Base-by-base conservation (phyloP, 257 asterid species). In the Catharanthus roseus region DNA sequence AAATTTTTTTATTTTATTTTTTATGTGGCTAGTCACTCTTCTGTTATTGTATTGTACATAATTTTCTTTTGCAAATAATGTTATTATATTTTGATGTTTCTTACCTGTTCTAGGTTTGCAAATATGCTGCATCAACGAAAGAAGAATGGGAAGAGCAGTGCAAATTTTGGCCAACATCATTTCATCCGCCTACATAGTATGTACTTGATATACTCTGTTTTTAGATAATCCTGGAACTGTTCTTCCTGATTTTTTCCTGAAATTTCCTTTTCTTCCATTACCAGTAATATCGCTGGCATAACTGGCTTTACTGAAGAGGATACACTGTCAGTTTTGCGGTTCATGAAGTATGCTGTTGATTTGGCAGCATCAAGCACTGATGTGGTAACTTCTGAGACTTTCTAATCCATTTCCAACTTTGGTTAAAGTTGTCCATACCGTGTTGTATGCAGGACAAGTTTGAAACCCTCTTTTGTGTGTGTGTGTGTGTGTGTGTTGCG, bases 81-180 rank as follows among this genome's bases (percentile, higher is more conserved):
- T 29, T 41, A 38, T 67, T 19, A 19, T 24, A 19, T 67, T n/a
- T 21, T 50, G 44, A 23, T 62, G 64, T 50, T n/a, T 36, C 16
- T 23, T 34, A 65, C 53, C 73, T 73, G 42, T 81, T 74, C n/a
- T 79, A 91, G 96, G 96, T 89, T 15, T 88, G 92, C 84, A 86
- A 83, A 76, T 82, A 89, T 86, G 97, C 97, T 56, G 97, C 97
- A 50, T 75, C 75, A 38, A 86, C 95, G 51, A 91, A 91, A 84
- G 97, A 89, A 87, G 99, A 89, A 81, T 91, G 99, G 99, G 89
- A 83, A 72, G 99, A 87, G 74, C 99, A 93, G 73, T 89, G 96
- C 90, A 89, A 91, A 82, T 68, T 89, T 67, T 93, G 97, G 99
- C 97, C 99, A 64, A 91, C 99, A 36, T 93, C 99, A 64, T 93